Conservation (phyloP, 345 rosid genomes). For the Bruguiera gymnorhiza region DNA sequence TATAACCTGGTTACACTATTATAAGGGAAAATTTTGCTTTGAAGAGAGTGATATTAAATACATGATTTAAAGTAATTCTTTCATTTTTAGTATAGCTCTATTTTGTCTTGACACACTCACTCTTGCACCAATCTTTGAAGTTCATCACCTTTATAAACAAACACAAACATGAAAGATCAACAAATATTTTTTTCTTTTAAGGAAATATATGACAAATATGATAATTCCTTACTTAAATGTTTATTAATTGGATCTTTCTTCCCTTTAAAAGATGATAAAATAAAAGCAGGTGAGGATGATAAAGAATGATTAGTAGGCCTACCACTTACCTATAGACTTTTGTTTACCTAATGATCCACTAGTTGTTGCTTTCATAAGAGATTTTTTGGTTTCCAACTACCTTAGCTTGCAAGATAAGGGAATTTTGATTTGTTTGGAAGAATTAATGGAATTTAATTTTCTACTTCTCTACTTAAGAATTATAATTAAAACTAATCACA, state of each 20-base stretch:
- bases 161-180: conserved; percentile 14
- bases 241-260: conserved; percentile 50
- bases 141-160: conserved; percentile 76
- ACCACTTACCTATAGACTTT: conserved; percentile 45
- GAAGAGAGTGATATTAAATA: no score
- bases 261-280: conserved; percentile 53
- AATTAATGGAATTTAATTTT: neutral
- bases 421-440: conserved; percentile 50
- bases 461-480: neutral
- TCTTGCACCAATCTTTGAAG: conserved; percentile 92
- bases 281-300: conserved; percentile 50
- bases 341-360: conserved; percentile 56
- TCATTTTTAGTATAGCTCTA: no score
- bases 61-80: no score
- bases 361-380: conserved; percentile 50
- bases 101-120: conserved; percentile 48
- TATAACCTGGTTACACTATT: no score
- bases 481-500: neutral
- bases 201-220: neutral
- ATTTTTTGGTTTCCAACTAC: conserved; percentile 71
- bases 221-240: conserved; percentile 52
- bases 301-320: conserved; percentile 43
- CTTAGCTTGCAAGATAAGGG: conserved; percentile 55
- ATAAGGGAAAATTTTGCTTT: no score
- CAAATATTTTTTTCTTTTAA: neutral